phyloP scores from a whole-genome alignment of 2,329 filamentous ascomycete species.

The Cercospora sesami region DNA sequence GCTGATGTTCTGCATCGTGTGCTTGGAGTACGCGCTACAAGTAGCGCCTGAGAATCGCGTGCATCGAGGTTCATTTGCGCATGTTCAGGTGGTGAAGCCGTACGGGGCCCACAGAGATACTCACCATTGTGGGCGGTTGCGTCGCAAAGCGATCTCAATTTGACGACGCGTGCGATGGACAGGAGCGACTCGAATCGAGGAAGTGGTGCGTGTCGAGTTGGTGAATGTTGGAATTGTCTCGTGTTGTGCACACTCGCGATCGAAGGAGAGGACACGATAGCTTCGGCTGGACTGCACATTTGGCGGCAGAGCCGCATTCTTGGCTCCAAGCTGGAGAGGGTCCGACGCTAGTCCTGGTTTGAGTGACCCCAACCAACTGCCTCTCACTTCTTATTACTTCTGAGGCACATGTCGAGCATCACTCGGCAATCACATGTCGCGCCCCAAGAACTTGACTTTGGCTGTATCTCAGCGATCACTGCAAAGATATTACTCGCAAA shows the following conservation, averaged over 20 bases:
- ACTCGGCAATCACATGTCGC: background rate
- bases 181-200: background rate
- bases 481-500: background rate
- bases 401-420: background rate
- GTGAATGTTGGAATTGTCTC: background rate
- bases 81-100: background rate
- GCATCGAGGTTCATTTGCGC: background rate
- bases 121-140: slow-evolving; percentile 5
- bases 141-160: background rate
- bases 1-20: background rate
- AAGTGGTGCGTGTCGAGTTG: background rate
- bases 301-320: background rate
- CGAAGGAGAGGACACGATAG: slow-evolving; percentile 1
- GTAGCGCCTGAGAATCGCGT: background rate
- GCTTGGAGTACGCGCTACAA: background rate
- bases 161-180: background rate
- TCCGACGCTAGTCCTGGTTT: background rate
- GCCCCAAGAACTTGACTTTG: background rate
- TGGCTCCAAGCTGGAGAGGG: background rate
- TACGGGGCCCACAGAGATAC: background rate
- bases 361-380: background rate
- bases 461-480: background rate
- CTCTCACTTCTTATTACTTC: background rate
- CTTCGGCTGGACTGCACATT: slow-evolving; percentile 2
- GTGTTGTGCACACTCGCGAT: background rate